These are phyloP conservation scores for Barbarea vulgaris DNA, from an alignment of 345 rosid genomes.

Conservation along the genomic window DNA sequence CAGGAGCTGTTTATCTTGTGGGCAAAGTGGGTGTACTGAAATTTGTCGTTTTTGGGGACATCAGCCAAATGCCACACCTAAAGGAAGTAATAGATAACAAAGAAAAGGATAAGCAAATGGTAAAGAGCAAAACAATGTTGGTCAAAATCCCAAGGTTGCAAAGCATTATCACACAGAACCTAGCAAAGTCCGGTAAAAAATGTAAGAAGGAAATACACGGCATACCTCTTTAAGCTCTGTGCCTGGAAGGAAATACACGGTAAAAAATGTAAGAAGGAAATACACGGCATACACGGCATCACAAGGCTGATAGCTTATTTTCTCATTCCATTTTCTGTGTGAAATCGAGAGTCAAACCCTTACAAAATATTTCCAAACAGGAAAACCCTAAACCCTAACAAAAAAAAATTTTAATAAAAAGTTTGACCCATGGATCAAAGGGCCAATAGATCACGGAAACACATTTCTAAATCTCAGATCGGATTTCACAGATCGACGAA, in stretches of 20 bases:
- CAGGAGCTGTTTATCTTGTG: conserved; percentile 82
- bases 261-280: too few relatives aligned
- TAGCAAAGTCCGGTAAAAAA: not conserved
- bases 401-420: not conserved
- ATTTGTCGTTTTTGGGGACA: conserved; percentile 71
- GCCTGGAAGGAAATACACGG: conserved; percentile 73
- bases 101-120: not conserved
- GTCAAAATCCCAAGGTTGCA: not conserved
- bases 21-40: conserved; percentile 72
- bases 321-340: conserved; percentile 83
- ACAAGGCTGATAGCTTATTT: conserved; percentile 82
- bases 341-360: conserved; percentile 16
- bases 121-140: not conserved
- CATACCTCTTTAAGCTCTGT: conserved; percentile 68
- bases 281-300: too few relatives aligned
- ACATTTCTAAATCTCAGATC: conserved; percentile 32
- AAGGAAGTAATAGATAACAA: conserved; percentile 15
- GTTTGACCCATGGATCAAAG: not conserved
- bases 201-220: not conserved
- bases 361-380: not conserved
- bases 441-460: not conserved
- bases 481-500: conserved; percentile 27
- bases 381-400: conserved; percentile 38
- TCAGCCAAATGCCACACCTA: conserved; percentile 85
- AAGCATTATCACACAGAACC: not conserved